Evolutionary conservation across 768 basidiomycete species (phyloP), one percentile per base, ranked within the genome.

Genomic region (Clitopilus hobsonii): DNA sequence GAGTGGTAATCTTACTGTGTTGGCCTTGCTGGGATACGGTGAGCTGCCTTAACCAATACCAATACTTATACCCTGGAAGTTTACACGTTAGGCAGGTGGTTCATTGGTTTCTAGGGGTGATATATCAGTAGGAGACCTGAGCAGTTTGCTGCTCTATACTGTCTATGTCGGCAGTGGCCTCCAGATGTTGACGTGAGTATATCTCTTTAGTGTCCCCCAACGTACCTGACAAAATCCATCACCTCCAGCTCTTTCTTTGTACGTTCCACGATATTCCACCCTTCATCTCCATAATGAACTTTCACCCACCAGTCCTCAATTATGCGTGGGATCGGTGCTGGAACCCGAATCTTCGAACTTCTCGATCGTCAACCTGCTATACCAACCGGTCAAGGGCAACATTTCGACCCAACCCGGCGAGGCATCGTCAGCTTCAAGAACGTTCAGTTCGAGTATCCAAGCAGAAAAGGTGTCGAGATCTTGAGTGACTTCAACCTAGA

Each of bases 271-370:
- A 20, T 55, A 69, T 23, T 74, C 76, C 55, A 71, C 73, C 58
- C 73, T 74, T 67, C 57, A 69, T 68, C 13, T 7, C 48, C 36
- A 57, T 62, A 58, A 45, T 53, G 45, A 56, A 57, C 23, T 51
- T 18, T 29, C 23, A 27, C 41, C 23, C 27, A 25, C 24, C 58
- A 92, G 90, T 83, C 91, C 8, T 94, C 93, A 36, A 86, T 98
- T 54, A 98, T 98, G 96, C 92, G 93, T 52, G 96, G 92, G 53
- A 85, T 98, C 51, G 96, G 96, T 54, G 95, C 96, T 1, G 92
- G 93, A 16, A 81, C 83, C 0, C 88, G 96, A 20, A 88, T 98
- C n/a, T 98, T 98, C 68, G 93, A 95, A 59, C 82, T 98, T 14
- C 75, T 98, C 8, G 93, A 93, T 62, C 84, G 93, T 45, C 70